Evolutionary conservation across 2,329 filamentous ascomycete genomes (phyloP).

Genomic region (Ascochyta lentis): DNA sequence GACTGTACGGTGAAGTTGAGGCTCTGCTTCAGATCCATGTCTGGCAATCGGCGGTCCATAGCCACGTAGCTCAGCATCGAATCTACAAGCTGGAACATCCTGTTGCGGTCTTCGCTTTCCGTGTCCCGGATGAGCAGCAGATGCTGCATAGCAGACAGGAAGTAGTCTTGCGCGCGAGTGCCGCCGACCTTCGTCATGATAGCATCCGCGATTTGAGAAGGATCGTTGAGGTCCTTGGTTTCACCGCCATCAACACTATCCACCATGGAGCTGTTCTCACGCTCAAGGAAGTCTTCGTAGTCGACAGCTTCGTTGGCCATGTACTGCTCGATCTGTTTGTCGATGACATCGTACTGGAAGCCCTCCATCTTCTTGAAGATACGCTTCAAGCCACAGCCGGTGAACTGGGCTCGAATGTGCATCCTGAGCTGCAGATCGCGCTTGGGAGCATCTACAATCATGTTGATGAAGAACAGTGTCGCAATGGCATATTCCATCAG

Average conservation of each 20-base stretch:
- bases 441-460: constrained; percentile 91
- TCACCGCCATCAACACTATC: constrained; percentile 85
- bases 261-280: constrained; percentile 87
- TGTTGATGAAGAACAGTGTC: constrained; percentile 93
- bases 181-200: constrained; percentile 86
- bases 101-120: constrained; percentile 86
- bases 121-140: constrained; percentile 90
- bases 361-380: constrained; percentile 96
- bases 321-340: constrained; percentile 97
- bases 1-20: constrained; percentile 97
- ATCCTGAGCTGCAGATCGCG: constrained; percentile 88
- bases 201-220: constrained; percentile 89
- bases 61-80: constrained; percentile 99
- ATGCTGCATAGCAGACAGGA: constrained; percentile 93
- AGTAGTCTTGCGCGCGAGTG: constrained; percentile 90
- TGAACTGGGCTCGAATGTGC: constrained; percentile 95
- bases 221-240: constrained; percentile 90
- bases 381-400: constrained; percentile 91
- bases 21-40: constrained; percentile 97
- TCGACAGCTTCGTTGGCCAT: constrained; percentile 95
- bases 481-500: constrained; percentile 99
- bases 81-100: constrained; percentile 97
- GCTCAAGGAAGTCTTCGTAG: constrained; percentile 95
- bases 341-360: constrained; percentile 97
- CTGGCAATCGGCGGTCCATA: constrained; percentile 93